phyloP scores from a whole-genome alignment of 805 yeast genomes.

The Schwanniomyces pseudopolymorphus region DNA sequence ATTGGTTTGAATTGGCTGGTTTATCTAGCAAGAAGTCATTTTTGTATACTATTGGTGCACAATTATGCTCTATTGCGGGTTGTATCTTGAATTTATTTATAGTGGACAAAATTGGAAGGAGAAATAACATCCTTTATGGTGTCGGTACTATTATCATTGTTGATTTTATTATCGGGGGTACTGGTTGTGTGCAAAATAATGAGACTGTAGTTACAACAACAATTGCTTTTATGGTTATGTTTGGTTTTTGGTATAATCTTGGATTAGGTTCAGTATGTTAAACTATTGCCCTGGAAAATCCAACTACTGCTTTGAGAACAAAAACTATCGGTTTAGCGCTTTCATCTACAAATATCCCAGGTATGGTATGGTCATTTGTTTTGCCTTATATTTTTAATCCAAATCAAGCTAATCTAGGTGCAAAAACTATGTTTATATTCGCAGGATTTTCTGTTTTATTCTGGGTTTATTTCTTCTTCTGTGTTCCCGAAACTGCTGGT shows the following conservation, averaged over 20 bases:
- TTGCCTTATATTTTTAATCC: slow-evolving; percentile 16
- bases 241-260: slow-evolving; percentile 6
- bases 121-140: slow-evolving; percentile 1
- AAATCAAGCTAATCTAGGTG: slow-evolving; percentile 39
- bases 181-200: neutral
- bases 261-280: slow-evolving; percentile 8
- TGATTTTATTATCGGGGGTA: slow-evolving; percentile 8
- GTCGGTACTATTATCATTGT: slow-evolving; percentile 1
- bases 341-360: slow-evolving; percentile 6
- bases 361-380: slow-evolving; percentile 14
- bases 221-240: slow-evolving; percentile 9
- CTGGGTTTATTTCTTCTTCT: slow-evolving; percentile 6
- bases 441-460: slow-evolving; percentile 20
- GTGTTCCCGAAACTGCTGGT: slow-evolving; percentile 11
- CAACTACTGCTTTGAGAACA: slow-evolving; percentile 12
- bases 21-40: slow-evolving; percentile 4
- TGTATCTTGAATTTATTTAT: slow-evolving; percentile 1
- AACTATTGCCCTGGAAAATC: slow-evolving; percentile 11
- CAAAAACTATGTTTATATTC: slow-evolving; percentile 45
- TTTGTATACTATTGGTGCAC: slow-evolving; percentile 8
- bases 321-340: slow-evolving; percentile 16
- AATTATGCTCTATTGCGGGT: slow-evolving; percentile 6
- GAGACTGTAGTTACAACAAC: slow-evolving; percentile 2
- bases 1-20: slow-evolving; percentile 9
- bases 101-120: slow-evolving; percentile 7